These are phyloP conservation scores for Ormosia semicastrata DNA, from an alignment of 306 rosid species.

Conservation along the genomic window DNA sequence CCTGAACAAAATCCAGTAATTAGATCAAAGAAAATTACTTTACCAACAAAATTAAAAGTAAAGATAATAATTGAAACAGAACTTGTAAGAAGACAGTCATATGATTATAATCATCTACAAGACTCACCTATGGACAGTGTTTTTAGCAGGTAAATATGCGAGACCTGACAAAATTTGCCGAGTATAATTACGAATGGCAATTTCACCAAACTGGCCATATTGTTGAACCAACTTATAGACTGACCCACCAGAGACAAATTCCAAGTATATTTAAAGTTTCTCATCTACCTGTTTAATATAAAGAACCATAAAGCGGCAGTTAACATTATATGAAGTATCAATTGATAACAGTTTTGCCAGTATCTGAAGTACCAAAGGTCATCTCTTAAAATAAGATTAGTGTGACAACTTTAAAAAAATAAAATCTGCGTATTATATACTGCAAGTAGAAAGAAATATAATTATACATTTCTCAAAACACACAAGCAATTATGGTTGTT, in stretches of 20 bases:
- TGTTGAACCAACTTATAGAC: slow-evolving; percentile 84
- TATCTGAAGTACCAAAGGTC: background rate
- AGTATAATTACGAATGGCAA: slow-evolving; percentile 83
- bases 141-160: slow-evolving; percentile 83
- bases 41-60: slow-evolving; percentile 34
- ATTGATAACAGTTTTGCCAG: slow-evolving; percentile 1
- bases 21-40: slow-evolving; percentile 49
- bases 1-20: slow-evolving; percentile 50
- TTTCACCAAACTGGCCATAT: slow-evolving; percentile 81
- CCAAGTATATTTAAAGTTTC: slow-evolving; percentile 85
- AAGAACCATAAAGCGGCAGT: slow-evolving; percentile 10
- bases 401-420: background rate
- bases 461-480: background rate
- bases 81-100: background rate
- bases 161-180: slow-evolving; percentile 88
- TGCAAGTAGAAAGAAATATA: background rate
- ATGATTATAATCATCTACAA: background rate
- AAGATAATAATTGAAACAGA: background rate
- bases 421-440: background rate
- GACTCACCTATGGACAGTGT: slow-evolving; percentile 86
- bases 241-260: slow-evolving; percentile 92
- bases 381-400: slow-evolving; percentile 34
- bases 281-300: slow-evolving; percentile 68
- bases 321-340: background rate
- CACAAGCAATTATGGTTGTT: background rate